Base-by-base conservation (phyloP, 1,284 basidiomycete species). In the Peniophora sp. region DNA sequence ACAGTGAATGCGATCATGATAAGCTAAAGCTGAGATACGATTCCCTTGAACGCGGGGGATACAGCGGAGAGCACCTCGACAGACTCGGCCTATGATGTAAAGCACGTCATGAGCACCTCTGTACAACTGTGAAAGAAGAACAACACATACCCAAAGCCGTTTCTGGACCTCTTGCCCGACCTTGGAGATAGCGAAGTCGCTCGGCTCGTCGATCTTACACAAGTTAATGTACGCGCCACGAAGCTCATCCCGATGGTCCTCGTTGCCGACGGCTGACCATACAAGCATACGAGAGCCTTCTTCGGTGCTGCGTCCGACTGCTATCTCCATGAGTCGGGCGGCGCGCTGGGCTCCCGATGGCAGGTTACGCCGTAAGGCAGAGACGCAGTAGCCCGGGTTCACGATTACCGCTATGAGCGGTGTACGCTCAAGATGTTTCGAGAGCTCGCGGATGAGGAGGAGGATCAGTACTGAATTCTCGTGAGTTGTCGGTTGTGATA, bases 331-430 rank as follows among this genome's bases (percentile, higher is more conserved):
- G 0, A 69, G 22, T 39, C 59, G 49, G 11, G 56, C 3, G 19
- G 60, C 0, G 3, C 49, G 38, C 3, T 43, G 34, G 14, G 32
- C 24, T 16, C 22, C 14, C n/a, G 47, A 24, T 6, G 32, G 32
- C 3, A 61, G 20, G 25, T 61, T 56, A 27, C 68, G 64, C 2
- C 62, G 60, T 3, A 81, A 56, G 14, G 64, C 62, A 6, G 78
- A 76, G 46, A 61, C 50, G 60, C 78, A 80, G 53, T 66, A 74
- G 0, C 78, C 77, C 3, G 78, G 79, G 47, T 70, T 69, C 5
- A 77, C 78, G 46, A 69, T 69, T 34, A 74, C 69, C 11, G 68
- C 5, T 9, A 45, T 25, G 12, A 45, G 12, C 12, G 44, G 44
- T 10, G 23, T 22, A 6, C 24, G 10, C 44, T 16, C 44, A n/a